Evolutionary conservation across 441 rosid species (phyloP).

Genomic region (Corymbia citriodora): DNA sequence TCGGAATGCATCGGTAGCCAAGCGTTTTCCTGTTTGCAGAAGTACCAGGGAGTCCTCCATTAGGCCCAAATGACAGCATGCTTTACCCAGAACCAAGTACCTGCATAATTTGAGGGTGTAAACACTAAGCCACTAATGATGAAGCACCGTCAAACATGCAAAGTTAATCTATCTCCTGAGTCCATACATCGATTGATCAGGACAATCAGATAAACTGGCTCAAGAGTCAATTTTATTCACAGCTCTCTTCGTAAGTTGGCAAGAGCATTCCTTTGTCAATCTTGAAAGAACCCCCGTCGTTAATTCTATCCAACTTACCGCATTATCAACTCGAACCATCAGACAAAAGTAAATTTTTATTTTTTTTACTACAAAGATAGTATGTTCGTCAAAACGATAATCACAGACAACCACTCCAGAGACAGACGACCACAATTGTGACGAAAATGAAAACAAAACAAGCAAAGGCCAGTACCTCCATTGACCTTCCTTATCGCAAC

Average conservation of each 20-base stretch:
- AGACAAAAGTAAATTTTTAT: not conserved
- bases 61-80: slow-evolving; percentile 83
- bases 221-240: not conserved
- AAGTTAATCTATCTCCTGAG: not conserved
- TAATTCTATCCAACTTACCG: not conserved
- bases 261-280: not conserved
- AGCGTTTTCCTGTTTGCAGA: slow-evolving; percentile 92
- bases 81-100: slow-evolving; percentile 84
- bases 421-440: not conserved
- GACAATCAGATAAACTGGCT: not conserved
- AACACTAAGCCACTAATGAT: not conserved
- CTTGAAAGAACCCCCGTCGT: not conserved
- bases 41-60: slow-evolving; percentile 98
- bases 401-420: not conserved
- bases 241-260: not conserved
- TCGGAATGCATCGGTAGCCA: slow-evolving; percentile 83
- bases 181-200: not conserved
- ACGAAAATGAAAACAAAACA: not conserved
- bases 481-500: not conserved
- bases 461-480: not conserved
- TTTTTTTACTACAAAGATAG: not conserved
- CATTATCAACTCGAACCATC: not conserved
- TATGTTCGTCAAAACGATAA: not conserved
- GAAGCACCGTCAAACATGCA: not conserved
- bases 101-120: slow-evolving; percentile 18